phyloP scores from a whole-genome alignment of 805 yeast genomes.

The Lipomyces spencermartinsiae region DNA sequence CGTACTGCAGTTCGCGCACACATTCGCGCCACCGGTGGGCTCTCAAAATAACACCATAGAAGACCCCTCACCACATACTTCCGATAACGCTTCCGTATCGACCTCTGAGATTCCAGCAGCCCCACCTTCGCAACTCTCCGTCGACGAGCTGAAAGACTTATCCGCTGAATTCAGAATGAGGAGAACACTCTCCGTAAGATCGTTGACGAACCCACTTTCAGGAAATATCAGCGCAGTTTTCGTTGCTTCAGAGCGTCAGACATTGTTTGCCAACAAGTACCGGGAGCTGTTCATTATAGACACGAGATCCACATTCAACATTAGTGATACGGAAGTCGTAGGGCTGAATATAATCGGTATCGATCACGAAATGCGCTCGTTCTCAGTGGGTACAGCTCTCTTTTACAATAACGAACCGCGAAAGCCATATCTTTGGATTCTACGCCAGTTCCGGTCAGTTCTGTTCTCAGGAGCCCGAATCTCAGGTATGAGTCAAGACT shows the following conservation, averaged over 20 bases:
- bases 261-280: background rate
- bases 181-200: background rate
- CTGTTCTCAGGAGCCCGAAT: background rate
- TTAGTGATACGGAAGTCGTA: background rate
- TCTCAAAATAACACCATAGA: background rate
- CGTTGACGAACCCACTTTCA: background rate
- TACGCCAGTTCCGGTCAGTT: background rate
- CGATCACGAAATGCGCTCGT: constrained; percentile 9
- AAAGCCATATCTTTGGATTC: constrained; percentile 8
- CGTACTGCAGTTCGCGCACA: background rate
- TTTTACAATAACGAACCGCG: background rate
- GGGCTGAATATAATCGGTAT: constrained; percentile 4
- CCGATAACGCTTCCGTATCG: background rate
- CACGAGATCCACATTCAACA: background rate
- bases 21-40: background rate
- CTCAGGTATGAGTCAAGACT: background rate
- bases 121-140: background rate
- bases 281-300: constrained; percentile 4
- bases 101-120: background rate
- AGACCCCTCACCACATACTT: background rate
- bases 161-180: background rate
- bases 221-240: background rate
- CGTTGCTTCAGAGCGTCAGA: constrained; percentile 2
- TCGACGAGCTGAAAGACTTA: background rate
- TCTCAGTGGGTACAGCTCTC: background rate